phyloP scores from a whole-genome alignment of 306 rosid species.

The Sophora flavescens region DNA sequence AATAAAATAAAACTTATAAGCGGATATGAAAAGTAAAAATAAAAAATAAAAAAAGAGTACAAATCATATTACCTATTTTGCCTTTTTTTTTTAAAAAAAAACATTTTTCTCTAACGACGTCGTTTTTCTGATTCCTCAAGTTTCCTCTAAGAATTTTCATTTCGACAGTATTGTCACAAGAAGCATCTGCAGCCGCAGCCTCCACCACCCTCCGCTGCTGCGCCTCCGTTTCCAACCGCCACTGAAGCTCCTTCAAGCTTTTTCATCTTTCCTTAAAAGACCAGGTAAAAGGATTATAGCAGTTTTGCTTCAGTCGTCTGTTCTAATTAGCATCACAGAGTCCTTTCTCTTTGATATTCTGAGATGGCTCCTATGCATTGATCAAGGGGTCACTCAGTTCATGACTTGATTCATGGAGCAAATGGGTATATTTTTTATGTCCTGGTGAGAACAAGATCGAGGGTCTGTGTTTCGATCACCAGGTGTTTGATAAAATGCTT shows the following conservation, averaged over 20 bases:
- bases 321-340: not conserved
- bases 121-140: not conserved
- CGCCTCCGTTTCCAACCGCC: conserved; percentile 13
- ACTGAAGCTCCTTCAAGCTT: conserved; percentile 8
- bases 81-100: no score
- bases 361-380: not conserved
- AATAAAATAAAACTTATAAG: no score
- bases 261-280: not conserved
- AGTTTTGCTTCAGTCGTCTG: not conserved
- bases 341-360: not conserved
- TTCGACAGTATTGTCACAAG: not conserved
- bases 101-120: conserved; percentile 1
- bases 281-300: conserved; percentile 15
- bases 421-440: not conserved
- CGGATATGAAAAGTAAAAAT: no score
- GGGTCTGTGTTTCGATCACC: conserved; percentile 24
- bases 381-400: not conserved
- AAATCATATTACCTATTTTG: no score
- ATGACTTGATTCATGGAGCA: not conserved
- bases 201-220: not conserved
- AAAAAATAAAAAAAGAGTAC: no score
- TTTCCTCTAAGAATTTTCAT: not conserved
- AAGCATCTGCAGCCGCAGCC: conserved; percentile 7
- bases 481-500: conserved; percentile 38
- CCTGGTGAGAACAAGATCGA: not conserved